A percentile compares a stretch with the other conserved stretches of the same genome.
Evolutionary conservation across 2,329 filamentous ascomycete species (phyloP).

Genomic region (Bipolaris oryzae): DNA sequence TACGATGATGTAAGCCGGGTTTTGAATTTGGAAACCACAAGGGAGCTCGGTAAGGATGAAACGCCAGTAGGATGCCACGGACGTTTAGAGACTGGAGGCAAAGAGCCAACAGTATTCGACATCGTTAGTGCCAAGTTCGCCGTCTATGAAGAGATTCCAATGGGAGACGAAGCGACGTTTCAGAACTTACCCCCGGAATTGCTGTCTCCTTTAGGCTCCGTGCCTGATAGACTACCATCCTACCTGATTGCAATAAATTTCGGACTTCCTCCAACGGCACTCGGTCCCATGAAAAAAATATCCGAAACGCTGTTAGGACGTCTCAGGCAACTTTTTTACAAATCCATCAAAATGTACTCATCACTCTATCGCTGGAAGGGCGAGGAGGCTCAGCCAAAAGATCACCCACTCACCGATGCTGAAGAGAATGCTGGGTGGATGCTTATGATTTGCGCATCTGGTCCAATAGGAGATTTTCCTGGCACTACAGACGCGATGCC

Average conservation of each 20-base stretch:
- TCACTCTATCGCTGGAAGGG: conserved; percentile 18
- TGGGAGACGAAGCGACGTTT: background rate
- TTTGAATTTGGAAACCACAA: conserved; percentile 5
- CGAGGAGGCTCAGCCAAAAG: conserved; percentile 19
- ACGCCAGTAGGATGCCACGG: background rate
- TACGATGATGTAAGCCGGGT: conserved; percentile 3
- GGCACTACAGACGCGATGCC: too few species aligned
- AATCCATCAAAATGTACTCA: background rate
- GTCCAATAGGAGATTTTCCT: too few species aligned
- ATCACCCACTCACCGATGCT: conserved; percentile 20
- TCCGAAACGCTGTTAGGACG: too few species aligned
- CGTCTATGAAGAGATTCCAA: background rate
- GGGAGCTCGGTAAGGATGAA: background rate
- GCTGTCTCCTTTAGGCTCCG: background rate
- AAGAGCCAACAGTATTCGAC: conserved; percentile 2
- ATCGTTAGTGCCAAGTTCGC: conserved; percentile 5
- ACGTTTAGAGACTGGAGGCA: background rate
- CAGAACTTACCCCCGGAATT: background rate
- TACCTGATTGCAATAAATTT: background rate
- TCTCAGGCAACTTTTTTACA: background rate
- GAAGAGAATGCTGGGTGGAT: conserved; percentile 18
- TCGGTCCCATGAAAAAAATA: background rate
- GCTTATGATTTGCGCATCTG: background rate
- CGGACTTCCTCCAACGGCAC: background rate
- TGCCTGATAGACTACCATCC: background rate